These are phyloP conservation scores for Candida dendrica DNA, from an alignment of 805 yeast genomes.

Conservation along the genomic window DNA sequence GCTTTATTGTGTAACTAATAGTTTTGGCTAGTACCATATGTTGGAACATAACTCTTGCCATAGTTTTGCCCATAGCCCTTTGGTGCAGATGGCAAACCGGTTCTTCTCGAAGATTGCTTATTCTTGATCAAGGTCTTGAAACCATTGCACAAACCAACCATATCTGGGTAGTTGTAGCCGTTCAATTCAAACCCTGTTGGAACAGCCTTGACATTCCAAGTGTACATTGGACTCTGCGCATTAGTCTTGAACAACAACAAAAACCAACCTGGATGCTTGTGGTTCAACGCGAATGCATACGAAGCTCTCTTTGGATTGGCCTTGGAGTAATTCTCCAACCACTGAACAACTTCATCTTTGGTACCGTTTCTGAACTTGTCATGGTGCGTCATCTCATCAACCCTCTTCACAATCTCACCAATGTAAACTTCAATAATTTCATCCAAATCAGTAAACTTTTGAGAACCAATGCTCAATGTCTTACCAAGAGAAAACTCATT, in stretches of 20 bases:
- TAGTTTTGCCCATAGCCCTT: slow-evolving; percentile 1
- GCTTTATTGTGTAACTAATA: too few species aligned
- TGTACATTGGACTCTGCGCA: slow-evolving; percentile 56
- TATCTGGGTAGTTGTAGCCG: slow-evolving; percentile 82
- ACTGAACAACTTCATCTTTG: slow-evolving; percentile 69
- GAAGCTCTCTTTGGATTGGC: slow-evolving; percentile 89
- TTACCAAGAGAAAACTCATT: slow-evolving; percentile 57
- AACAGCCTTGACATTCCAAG: slow-evolving; percentile 89
- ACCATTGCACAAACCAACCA: slow-evolving; percentile 85
- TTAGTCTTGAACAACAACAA: slow-evolving; percentile 78
- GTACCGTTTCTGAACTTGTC: slow-evolving; percentile 87
- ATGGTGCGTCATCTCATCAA: slow-evolving; percentile 75
- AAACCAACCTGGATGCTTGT: slow-evolving; percentile 92
- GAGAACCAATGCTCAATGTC: slow-evolving; percentile 56
- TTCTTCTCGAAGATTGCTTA: slow-evolving; percentile 1
- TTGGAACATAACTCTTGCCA: background rate
- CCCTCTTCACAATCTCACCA: slow-evolving; percentile 73
- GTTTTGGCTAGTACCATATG: background rate
- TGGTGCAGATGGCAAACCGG: background rate
- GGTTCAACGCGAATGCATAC: slow-evolving; percentile 86
- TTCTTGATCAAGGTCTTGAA: slow-evolving; percentile 61
- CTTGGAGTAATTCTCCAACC: slow-evolving; percentile 82
- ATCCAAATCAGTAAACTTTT: slow-evolving; percentile 79
- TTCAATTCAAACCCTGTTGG: slow-evolving; percentile 80
- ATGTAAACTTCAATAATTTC: slow-evolving; percentile 85